These are phyloP conservation scores for Nicotiana tomentosiformis DNA, from an alignment of 257 asterid species.

Conservation along the genomic window DNA sequence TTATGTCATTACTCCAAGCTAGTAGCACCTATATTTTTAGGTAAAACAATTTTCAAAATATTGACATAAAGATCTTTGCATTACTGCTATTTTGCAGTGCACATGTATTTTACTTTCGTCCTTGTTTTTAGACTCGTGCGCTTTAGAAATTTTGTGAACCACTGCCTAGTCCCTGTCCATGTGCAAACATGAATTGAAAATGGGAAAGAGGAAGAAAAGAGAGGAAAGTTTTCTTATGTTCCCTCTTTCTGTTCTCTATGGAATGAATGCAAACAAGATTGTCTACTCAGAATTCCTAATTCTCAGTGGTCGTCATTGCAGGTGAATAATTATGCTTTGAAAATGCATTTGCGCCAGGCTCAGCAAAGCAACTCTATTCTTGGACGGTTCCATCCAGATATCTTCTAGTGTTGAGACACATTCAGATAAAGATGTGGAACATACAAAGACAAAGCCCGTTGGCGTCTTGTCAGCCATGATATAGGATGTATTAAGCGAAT, in stretches of 20 bases:
- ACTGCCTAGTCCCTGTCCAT: not conserved
- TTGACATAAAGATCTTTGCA: not conserved
- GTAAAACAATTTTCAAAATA: not conserved
- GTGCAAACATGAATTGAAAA: not conserved
- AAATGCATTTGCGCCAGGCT: constrained; percentile 60
- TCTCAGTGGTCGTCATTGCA: constrained; percentile 22
- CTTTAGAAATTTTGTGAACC: not conserved
- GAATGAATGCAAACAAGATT: not conserved
- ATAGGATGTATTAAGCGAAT: not conserved
- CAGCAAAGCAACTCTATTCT: constrained; percentile 51
- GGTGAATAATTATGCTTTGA: constrained; percentile 75
- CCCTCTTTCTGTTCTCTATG: not conserved
- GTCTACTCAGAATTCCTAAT: not conserved
- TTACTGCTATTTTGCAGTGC: not conserved
- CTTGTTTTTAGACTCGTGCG: not conserved
- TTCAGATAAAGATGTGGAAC: not conserved
- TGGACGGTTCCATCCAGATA: constrained; percentile 68
- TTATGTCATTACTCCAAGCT: not conserved
- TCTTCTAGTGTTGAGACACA: constrained; percentile 27
- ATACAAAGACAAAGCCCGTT: not conserved
- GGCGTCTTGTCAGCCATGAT: not conserved
- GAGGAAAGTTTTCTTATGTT: not conserved
- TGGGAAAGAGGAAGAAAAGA: not conserved
- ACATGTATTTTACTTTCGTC: not conserved
- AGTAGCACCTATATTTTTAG: not conserved